Evolutionary conservation across 2,329 filamentous ascomycete species (phyloP), one percentile per base, ranked within the genome.

Genomic region (Thelonectria blattea): DNA sequence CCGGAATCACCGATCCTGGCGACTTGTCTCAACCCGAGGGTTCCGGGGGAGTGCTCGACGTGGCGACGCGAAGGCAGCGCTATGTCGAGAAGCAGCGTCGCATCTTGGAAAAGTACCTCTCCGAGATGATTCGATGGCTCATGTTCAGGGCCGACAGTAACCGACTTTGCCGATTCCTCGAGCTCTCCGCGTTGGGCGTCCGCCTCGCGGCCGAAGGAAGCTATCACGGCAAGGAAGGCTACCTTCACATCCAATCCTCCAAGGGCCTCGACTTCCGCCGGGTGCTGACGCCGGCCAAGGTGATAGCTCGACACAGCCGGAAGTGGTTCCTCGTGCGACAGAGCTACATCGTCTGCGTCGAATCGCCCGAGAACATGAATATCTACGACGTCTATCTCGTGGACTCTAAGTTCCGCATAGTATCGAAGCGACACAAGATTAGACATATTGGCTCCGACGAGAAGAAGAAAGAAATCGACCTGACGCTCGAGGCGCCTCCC

Each of bases 271-370:
- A 96, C 75, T 93, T 94, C 71, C 86, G 93, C 62, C 89, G 89
- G 66, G 89, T 93, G 34, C 81, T 95, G 72, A 93, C 89, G 2
- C 92, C 92, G 0, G 83, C 86, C 52, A 88, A 93, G 69, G 84
- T 97, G 64, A 91, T 93, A 72, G 87, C 88, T 53, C 87, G 93
- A 12, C 93, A 97, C 76, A 90, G 88, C 62, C 92, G 93, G 17
- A 97, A 97, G 75, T 99, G 95, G 95, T 99, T 99, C 74, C 82
- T 98, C 18, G 93, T 99, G n/a, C 85, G 95, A 52, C 93, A 98
- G 76, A 98, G 93, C 79, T 99, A 99, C 72, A 89, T 99, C 61
- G 94, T 97, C 46, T 97, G 94, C 68, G 93, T 98, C n/a, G 94
- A 98, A 73, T 97, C 95, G 0, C 95, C 95, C 0, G 94, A 98